Base-by-base conservation (phyloP, 1,139 yeast genomes). In the Candida sanyaensis region DNA sequence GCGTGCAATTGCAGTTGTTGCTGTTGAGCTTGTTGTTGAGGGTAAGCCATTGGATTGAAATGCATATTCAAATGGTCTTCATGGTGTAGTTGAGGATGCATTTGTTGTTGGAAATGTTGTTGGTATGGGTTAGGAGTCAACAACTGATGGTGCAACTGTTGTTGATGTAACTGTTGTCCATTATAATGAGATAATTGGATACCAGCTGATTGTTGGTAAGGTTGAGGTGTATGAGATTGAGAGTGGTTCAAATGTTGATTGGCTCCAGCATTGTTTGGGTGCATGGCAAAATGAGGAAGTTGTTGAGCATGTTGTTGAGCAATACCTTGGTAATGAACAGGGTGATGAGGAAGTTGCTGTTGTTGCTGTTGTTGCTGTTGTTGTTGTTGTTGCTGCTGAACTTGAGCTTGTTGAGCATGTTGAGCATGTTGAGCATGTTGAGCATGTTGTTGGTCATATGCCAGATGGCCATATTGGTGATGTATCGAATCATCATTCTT, bases 41-140 rank as follows among this genome's bases (percentile, higher is more conserved):
- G 65, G 43, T 51, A 56, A 21, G 54, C 52, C 50, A 56, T 57
- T 45, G 57, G 60, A 53, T 55, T 62, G 50, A 59, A 54, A 45
- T 64, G 69, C 34, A 58, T 54, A 42, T 54, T 54, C 43, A 60
- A 55, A 45, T 62, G 66, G 39, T 60, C 65, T 32, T 45, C 48
- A 17, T 54, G 53, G 56, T 46, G 52, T 24, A 44, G 41, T 37
- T 44, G 52, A 33, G 44, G 51, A 27, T 45, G 51, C 40, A 36
- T 43, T 30, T 50, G 49, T 36, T 46, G 48, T 41, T 52, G 55
- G 29, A 29, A 34, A 23, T 43, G 45, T 37, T 45, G 53, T 33
- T 51, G 54, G 37, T 37, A 50, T 28, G 50, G 47, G 31, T 47
- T 47, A 13, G 48, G 46, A n/a, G 44, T 41, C 41, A 41, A 34